Base-by-base conservation (phyloP, 495 filamentous ascomycete species). In the Neurospora sp. region DNA sequence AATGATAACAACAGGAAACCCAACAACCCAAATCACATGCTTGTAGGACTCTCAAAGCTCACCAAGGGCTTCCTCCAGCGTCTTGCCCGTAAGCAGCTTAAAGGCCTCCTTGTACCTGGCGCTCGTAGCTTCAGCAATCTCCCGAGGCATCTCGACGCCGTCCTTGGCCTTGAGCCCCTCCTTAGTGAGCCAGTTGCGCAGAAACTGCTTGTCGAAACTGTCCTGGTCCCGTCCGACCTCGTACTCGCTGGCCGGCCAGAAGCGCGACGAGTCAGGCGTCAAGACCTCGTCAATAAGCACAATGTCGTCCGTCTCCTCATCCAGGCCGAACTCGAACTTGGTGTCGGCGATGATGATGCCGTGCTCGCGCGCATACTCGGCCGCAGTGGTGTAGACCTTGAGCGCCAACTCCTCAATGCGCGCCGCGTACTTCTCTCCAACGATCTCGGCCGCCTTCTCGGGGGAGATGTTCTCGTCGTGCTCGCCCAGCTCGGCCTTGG, bases 381-480 rank as follows among this genome's bases (percentile, higher is more conserved):
- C 86, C 4, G 92, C 94, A 70, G 87, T 83, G 72, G 87, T 87
- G 84, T 98, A 98, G 39, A 96, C 81, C 70, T 86, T 72, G 40
- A 98, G 77, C 9, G 91, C 88, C 10, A 97, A 84, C 22, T 88
- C 81, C 81, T 93, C 90, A 74, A 99, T 91, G 53, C 85, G 87
- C 9, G 85, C 80, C n/a, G 94, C 94, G 73, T 94, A 91, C 41
- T 87, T 86, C 20, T 89, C 83, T 22, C 95, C 96, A 10, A 97
- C 85, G 71, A 97, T 89, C 71, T 85, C 75, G 37, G 82, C 86
- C 27, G 92, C 91, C 81, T 91, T 81, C 45, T 89, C 89, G 0
- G 90, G 90, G 72, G 89, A 87, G 74, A 99, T 98, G 81, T 99
- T 98, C 84, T 95, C 91, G 83, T 99, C 96, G 74, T 97, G 89